Conservation (phyloP, 1,284 basidiomycete species). For the Rhodotorula sp. region DNA sequence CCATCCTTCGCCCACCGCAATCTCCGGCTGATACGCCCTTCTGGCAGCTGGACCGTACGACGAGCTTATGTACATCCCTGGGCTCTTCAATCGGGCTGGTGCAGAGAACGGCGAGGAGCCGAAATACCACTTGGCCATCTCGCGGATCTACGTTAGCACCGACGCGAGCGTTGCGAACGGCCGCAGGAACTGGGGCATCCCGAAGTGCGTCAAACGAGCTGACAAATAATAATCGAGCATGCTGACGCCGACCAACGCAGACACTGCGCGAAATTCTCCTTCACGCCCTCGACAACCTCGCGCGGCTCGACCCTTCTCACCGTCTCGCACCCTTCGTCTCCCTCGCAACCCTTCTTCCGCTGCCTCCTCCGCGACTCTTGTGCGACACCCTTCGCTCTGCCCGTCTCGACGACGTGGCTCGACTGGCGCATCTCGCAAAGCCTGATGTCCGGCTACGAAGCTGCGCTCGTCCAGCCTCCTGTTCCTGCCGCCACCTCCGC, state of each 20-base stretch:
- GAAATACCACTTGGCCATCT: slow-evolving; percentile 13
- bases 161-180: slow-evolving; percentile 28
- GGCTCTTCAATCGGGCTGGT: slow-evolving; percentile 19
- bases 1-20: background rate
- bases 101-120: background rate
- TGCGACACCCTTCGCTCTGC: slow-evolving; percentile 19
- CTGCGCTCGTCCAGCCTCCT: slow-evolving; percentile 16
- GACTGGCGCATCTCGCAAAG: background rate
- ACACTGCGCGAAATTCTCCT: slow-evolving; percentile 35
- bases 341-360: slow-evolving; percentile 30
- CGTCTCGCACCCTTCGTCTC: slow-evolving; percentile 10
- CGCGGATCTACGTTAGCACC: slow-evolving; percentile 40
- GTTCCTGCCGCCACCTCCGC: background rate
- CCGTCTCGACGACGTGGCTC: slow-evolving; percentile 24
- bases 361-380: slow-evolving; percentile 19
- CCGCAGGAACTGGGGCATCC: slow-evolving; percentile 36
- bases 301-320: background rate
- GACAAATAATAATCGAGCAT: background rate
- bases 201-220: slow-evolving; percentile 18
- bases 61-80: slow-evolving; percentile 37
- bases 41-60: slow-evolving; percentile 33
- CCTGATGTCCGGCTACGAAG: slow-evolving; percentile 5
- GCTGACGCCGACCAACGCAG: background rate
- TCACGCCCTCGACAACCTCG: background rate
- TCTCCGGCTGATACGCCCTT: slow-evolving; percentile 34